A percentile compares a stretch with the other conserved stretches of the same genome.
phyloP scores from a whole-genome alignment of 345 rosid genomes.

The Excoecaria cochinchinensis region DNA sequence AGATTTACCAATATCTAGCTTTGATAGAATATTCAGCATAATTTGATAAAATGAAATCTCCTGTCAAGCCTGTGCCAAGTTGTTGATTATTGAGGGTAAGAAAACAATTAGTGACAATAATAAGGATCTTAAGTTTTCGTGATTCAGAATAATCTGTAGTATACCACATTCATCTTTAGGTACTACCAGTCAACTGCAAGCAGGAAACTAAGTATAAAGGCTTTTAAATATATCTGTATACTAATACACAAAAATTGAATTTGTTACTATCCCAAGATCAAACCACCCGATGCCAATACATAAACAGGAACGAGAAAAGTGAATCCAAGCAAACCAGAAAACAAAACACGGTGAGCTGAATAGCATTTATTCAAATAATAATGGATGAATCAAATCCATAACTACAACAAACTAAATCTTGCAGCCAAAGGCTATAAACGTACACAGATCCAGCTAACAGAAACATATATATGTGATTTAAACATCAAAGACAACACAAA shows the following conservation, averaged over 20 bases:
- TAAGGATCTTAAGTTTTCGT: neutral
- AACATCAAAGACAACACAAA: neutral
- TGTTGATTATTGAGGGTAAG: neutral
- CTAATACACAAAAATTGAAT: neutral
- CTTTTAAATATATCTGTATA: neutral
- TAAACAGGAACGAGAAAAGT: neutral
- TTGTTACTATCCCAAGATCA: neutral
- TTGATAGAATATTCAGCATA: neutral
- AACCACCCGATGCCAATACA: neutral
- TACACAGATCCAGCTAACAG: slow-evolving; percentile 6
- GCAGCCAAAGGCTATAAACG: neutral
- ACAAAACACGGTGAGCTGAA: neutral
- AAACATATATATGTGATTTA: neutral
- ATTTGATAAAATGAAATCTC: neutral
- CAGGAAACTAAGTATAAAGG: no score
- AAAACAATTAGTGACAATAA: neutral
- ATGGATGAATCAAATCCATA: neutral
- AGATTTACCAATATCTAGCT: neutral
- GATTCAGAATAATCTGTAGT: neutral
- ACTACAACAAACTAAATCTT: neutral
- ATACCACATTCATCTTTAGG: neutral
- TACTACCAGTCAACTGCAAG: neutral
- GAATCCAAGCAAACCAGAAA: neutral
- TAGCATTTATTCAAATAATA: neutral
- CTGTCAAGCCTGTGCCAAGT: neutral